Percentiles rank a stretch among this genome's conserved stretches.
Evolutionary conservation across 345 rosid genomes (phyloP).

Genomic region (Excoecaria agallocha): DNA sequence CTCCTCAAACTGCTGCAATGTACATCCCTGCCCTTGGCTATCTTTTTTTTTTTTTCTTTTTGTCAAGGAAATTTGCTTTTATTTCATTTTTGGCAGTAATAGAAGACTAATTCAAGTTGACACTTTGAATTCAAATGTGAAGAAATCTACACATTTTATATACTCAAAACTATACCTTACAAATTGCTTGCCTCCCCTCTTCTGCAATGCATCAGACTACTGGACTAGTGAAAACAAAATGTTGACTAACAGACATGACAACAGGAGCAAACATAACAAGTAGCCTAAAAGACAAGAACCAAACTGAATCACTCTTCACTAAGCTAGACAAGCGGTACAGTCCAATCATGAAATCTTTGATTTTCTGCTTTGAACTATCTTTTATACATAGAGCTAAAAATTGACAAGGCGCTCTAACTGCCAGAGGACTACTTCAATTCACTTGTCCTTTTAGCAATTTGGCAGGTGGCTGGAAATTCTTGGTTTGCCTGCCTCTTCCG

Average conservation of each 20-base stretch:
- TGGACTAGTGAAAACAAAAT: background rate
- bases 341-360: background rate
- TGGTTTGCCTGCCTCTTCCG: background rate
- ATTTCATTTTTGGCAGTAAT: too few relatives aligned
- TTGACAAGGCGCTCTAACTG: background rate
- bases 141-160: constrained; percentile 25
- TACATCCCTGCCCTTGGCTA: too few relatives aligned
- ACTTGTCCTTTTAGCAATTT: background rate
- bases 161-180: constrained; percentile 17
- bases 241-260: background rate
- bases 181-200: constrained; percentile 14
- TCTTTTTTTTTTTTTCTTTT: too few relatives aligned
- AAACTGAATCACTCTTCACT: constrained; percentile 8
- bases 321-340: background rate
- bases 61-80: too few relatives aligned
- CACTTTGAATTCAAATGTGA: background rate
- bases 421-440: constrained; percentile 6
- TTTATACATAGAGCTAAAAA: background rate
- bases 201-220: constrained; percentile 12
- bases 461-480: constrained; percentile 4
- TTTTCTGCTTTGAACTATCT: constrained; percentile 9
- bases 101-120: too few relatives aligned
- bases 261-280: constrained; percentile 12
- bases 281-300: background rate
- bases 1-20: too few relatives aligned